These are phyloP conservation scores for Rachicladosporium sp. DNA, from an alignment of 2,329 filamentous ascomycete genomes.

Conservation along the genomic window DNA sequence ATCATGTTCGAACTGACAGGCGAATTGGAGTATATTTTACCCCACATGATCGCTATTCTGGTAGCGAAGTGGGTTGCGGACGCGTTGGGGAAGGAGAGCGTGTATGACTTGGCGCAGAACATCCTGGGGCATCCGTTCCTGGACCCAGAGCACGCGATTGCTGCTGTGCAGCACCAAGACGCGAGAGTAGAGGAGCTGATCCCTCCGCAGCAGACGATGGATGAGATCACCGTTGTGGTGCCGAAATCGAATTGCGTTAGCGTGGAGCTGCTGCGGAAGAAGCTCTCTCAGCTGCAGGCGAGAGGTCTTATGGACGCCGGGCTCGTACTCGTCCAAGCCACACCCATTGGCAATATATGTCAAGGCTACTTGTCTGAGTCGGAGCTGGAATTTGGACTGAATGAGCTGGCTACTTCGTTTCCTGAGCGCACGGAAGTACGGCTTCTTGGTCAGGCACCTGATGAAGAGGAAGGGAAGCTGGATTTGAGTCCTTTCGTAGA, in stretches of 20 bases:
- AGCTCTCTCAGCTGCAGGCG: conserved; percentile 35
- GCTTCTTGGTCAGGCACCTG: conserved; percentile 24
- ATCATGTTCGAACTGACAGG: conserved; percentile 53
- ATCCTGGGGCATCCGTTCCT: conserved; percentile 48
- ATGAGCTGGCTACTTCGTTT: conserved; percentile 24
- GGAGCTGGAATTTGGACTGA: conserved; percentile 41
- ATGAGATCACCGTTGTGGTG: conserved; percentile 41
- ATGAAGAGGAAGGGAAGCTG: conserved; percentile 24
- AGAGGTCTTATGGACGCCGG: conserved; percentile 47
- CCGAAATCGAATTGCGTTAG: conserved; percentile 33
- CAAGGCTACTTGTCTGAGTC: conserved; percentile 45
- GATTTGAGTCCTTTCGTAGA: conserved; percentile 42
- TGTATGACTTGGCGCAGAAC: conserved; percentile 49
- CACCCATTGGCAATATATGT: conserved; percentile 26
- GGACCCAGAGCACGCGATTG: conserved; percentile 38
- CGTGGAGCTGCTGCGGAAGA: conserved; percentile 29
- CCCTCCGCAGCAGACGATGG: conserved; percentile 43
- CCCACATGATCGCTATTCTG: conserved; percentile 48
- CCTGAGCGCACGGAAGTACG: conserved; percentile 23
- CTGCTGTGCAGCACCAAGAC: conserved; percentile 28
- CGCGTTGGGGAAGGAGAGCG: conserved; percentile 38
- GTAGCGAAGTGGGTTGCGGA: conserved; percentile 49
- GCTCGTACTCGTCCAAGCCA: conserved; percentile 40
- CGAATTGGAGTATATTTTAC: conserved; percentile 44
- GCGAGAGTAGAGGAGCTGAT: conserved; percentile 35